phyloP scores from a whole-genome alignment of 2,329 filamentous ascomycete species.

The Fusarium fracticaudum region DNA sequence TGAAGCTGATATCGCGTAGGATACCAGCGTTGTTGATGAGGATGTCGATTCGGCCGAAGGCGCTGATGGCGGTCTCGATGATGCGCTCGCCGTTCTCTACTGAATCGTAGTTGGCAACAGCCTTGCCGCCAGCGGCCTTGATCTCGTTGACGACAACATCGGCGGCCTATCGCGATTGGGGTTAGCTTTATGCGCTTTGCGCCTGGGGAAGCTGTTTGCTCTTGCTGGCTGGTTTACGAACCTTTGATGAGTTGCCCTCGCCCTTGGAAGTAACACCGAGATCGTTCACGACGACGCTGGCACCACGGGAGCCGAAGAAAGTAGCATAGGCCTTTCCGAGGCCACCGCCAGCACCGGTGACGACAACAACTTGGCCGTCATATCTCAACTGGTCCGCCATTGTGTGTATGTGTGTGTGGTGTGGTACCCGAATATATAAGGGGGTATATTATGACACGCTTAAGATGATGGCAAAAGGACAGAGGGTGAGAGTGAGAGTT shows the following conservation, averaged over 20 bases:
- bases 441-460: constrained; percentile 32
- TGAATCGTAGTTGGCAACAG: constrained; percentile 96
- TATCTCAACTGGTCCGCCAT: constrained; percentile 78
- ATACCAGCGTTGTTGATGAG: constrained; percentile 99
- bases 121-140: constrained; percentile 89
- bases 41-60: constrained; percentile 88
- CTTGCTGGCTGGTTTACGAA: constrained; percentile 51
- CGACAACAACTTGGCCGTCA: constrained; percentile 85
- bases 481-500: background rate
- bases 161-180: constrained; percentile 67
- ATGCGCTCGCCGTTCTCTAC: constrained; percentile 95
- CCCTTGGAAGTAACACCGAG: constrained; percentile 93
- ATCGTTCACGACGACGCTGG: constrained; percentile 96
- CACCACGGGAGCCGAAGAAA: constrained; percentile 92
- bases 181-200: constrained; percentile 36
- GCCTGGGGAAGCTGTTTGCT: background rate
- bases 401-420: constrained; percentile 43
- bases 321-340: constrained; percentile 84
- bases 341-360: constrained; percentile 83
- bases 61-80: constrained; percentile 85
- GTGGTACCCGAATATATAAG: constrained; percentile 1
- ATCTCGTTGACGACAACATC: constrained; percentile 87
- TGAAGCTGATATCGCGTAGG: constrained; percentile 93
- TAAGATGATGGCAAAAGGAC: constrained; percentile 18
- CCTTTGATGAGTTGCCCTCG: constrained; percentile 87